These are phyloP conservation scores for Claviceps lovelessii DNA, from an alignment of 2,329 filamentous ascomycete species.

Conservation along the genomic window DNA sequence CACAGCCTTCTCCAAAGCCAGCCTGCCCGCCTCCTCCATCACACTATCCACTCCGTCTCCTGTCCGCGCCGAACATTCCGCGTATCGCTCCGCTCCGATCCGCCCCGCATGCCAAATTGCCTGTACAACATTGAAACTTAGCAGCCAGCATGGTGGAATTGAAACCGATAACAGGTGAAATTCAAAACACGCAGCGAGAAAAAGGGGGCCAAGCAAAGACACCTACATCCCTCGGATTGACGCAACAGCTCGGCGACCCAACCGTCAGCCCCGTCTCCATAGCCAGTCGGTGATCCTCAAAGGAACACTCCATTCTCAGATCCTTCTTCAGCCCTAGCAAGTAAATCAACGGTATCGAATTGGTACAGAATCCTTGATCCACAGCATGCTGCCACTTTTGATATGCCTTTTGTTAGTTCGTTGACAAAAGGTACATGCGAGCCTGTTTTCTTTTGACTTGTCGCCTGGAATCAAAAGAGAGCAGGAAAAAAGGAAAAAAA, in stretches of 20 bases:
- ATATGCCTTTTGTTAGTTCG: background rate
- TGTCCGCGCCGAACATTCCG: conserved; percentile 23
- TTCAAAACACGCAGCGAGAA: background rate
- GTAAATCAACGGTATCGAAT: conserved; percentile 13
- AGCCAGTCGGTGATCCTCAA: conserved; percentile 5
- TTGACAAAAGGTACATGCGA: background rate
- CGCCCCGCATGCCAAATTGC: conserved; percentile 18
- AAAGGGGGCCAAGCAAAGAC: background rate
- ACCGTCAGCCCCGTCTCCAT: background rate
- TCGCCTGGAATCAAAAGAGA: too few relatives aligned
- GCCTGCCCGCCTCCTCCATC: conserved; percentile 14
- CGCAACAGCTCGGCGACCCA: conserved; percentile 15
- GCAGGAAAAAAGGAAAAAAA: background rate
- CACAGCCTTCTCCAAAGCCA: conserved; percentile 11
- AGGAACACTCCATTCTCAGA: conserved; percentile 7
- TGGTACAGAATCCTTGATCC: background rate
- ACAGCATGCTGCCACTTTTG: conserved; percentile 12
- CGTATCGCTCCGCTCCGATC: conserved; percentile 16
- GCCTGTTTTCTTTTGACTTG: too few relatives aligned
- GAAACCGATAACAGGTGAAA: background rate
- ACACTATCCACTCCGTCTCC: conserved; percentile 20
- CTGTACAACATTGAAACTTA: conserved; percentile 8
- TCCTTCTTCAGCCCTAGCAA: conserved; percentile 24
- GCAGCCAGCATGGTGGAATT: background rate
- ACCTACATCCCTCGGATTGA: conserved; percentile 16